Evolutionary conservation across 1,284 basidiomycete species (phyloP).

Genomic region (Volvariella volvacea): DNA sequence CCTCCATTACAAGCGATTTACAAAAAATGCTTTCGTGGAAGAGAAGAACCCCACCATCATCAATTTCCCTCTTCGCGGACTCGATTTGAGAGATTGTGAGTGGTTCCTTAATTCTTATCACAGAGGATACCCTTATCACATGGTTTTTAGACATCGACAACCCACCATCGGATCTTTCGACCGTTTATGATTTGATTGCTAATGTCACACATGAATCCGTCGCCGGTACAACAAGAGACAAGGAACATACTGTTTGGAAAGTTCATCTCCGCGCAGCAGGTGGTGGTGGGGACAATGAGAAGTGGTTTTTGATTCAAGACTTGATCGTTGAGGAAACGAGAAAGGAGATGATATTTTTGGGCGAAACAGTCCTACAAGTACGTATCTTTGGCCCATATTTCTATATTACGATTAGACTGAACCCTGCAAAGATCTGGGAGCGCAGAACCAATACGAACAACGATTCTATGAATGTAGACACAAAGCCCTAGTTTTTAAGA

Average conservation of each 20-base stretch:
- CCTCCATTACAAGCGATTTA: slow-evolving; percentile 95
- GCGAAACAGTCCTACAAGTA: slow-evolving; percentile 93
- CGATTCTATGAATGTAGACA: no score
- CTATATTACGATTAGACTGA: slow-evolving; percentile 4
- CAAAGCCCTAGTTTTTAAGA: no score
- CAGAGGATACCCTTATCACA: slow-evolving; percentile 10
- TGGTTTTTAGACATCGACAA: slow-evolving; percentile 67
- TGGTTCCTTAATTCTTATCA: slow-evolving; percentile 13
- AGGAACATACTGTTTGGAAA: slow-evolving; percentile 87
- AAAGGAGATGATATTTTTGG: slow-evolving; percentile 97
- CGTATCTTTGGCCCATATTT: slow-evolving; percentile 7
- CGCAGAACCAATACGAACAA: slow-evolving; percentile 29
- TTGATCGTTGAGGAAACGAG: slow-evolving; percentile 93
- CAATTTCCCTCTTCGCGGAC: slow-evolving; percentile 89
- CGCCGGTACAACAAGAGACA: slow-evolving; percentile 88
- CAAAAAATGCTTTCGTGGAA: slow-evolving; percentile 96
- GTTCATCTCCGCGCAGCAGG: slow-evolving; percentile 77
- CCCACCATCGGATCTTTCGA: slow-evolving; percentile 48
- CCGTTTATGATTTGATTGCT: slow-evolving; percentile 90
- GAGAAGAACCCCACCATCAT: slow-evolving; percentile 99
- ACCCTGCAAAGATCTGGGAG: slow-evolving; percentile 60
- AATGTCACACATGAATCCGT: slow-evolving; percentile 95
- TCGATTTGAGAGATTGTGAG: slow-evolving; percentile 89
- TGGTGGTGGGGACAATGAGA: slow-evolving; percentile 79
- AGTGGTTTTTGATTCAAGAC: slow-evolving; percentile 98